Evolutionary conservation across 306 rosid species (phyloP).

Genomic region (Phaseolus lunatus): DNA sequence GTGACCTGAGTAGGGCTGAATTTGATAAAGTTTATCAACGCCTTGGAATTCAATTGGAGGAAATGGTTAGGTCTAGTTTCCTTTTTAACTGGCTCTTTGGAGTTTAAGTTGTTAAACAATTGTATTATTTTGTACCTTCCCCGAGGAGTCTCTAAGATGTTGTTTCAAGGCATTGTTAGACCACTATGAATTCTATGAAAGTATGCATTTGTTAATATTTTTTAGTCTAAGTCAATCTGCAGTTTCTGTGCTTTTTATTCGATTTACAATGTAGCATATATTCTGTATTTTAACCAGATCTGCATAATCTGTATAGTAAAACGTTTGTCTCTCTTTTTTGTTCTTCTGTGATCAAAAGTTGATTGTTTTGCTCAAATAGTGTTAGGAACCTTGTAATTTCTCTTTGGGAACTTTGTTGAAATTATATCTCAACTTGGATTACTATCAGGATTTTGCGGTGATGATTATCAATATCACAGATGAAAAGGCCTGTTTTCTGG

Average conservation of each 20-base stretch:
- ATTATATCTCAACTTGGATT: slow-evolving; percentile 6
- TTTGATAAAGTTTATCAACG: slow-evolving; percentile 85
- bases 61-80: slow-evolving; percentile 63
- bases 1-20: slow-evolving; percentile 90
- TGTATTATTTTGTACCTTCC: slow-evolving; percentile 1
- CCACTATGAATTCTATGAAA: slow-evolving; percentile 9
- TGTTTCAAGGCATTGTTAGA: slow-evolving; percentile 6
- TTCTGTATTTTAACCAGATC: slow-evolving; percentile 26
- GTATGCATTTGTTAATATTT: slow-evolving; percentile 28
- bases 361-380: slow-evolving; percentile 19
- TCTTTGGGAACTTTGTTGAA: slow-evolving; percentile 22
- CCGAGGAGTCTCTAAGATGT: slow-evolving; percentile 3
- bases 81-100: slow-evolving; percentile 19
- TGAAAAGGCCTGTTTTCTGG: not conserved
- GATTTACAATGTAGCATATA: slow-evolving; percentile 3
- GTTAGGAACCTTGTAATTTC: slow-evolving; percentile 14
- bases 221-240: not conserved
- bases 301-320: slow-evolving; percentile 8
- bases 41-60: slow-evolving; percentile 82
- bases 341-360: slow-evolving; percentile 23
- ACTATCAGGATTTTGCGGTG: not conserved
- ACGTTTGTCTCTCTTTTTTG: not conserved
- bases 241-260: slow-evolving; percentile 11
- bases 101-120: not conserved
- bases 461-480: slow-evolving; percentile 13